phyloP scores from a whole-genome alignment of 805 yeast species.

The Saturnispora mendoncae region DNA sequence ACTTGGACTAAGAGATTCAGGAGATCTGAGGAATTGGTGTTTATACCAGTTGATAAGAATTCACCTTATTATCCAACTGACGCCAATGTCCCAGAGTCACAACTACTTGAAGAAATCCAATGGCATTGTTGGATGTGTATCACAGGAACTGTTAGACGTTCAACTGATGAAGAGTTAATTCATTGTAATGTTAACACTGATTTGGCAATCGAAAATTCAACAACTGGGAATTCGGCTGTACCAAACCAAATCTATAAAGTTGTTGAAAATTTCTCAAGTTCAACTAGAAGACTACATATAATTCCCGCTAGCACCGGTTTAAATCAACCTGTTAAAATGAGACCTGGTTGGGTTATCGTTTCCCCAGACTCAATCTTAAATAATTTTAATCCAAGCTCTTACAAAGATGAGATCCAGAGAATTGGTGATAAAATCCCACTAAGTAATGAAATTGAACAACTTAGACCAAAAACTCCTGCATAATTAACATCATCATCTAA shows the following conservation, averaged over 20 bases:
- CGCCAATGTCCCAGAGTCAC: slow-evolving; percentile 35
- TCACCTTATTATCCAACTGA: slow-evolving; percentile 61
- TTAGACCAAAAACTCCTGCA: slow-evolving; percentile 78
- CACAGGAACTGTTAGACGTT: slow-evolving; percentile 85
- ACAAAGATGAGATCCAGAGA: slow-evolving; percentile 34
- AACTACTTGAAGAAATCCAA: slow-evolving; percentile 59
- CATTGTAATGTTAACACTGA: slow-evolving; percentile 93
- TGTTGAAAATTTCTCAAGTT: slow-evolving; percentile 82
- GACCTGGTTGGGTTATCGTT: slow-evolving; percentile 89
- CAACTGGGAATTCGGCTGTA: slow-evolving; percentile 38
- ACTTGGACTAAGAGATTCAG: slow-evolving; percentile 58
- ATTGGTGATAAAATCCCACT: slow-evolving; percentile 56
- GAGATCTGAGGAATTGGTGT: slow-evolving; percentile 82
- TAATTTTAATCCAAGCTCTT: slow-evolving; percentile 49
- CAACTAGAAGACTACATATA: slow-evolving; percentile 76
- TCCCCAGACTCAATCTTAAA: slow-evolving; percentile 75
- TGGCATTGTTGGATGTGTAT: slow-evolving; percentile 99
- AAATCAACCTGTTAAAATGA: slow-evolving; percentile 50
- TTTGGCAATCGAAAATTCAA: slow-evolving; percentile 54
- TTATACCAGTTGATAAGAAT: slow-evolving; percentile 57
- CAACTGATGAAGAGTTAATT: slow-evolving; percentile 73
- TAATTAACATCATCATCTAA: slow-evolving; percentile 1
- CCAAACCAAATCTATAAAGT: slow-evolving; percentile 74
- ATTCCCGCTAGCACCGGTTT: slow-evolving; percentile 66
- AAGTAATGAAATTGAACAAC: slow-evolving; percentile 61